Evolutionary conservation across 78 protist genomes (phyloP).

Genomic region (Dictyostelium intermedium): DNA sequence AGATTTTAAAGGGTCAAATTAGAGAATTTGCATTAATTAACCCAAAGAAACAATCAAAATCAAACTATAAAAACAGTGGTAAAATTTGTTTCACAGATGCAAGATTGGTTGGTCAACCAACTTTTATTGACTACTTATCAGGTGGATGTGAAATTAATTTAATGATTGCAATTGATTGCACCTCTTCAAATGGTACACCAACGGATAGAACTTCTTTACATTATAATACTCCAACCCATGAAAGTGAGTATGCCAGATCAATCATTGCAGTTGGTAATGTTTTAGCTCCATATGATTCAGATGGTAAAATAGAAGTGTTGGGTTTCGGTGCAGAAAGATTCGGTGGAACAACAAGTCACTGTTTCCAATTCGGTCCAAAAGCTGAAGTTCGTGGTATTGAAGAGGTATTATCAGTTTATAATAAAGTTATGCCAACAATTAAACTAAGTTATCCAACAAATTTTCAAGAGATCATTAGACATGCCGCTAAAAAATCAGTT

Average conservation of each 20-base stretch:
- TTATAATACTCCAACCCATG: neutral
- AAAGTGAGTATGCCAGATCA: neutral
- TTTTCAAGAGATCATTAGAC: slow-evolving; percentile 2
- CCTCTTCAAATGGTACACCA: slow-evolving; percentile 87
- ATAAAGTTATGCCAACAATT: neutral
- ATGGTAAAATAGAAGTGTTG: slow-evolving; percentile 52
- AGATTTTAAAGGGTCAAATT: neutral
- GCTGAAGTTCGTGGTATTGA: slow-evolving; percentile 17
- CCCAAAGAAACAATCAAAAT: slow-evolving; percentile 36
- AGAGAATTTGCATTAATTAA: slow-evolving; percentile 10
- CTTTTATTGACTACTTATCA: slow-evolving; percentile 80
- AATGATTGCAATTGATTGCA: slow-evolving; percentile 91
- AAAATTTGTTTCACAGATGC: neutral
- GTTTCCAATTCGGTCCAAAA: slow-evolving; percentile 69
- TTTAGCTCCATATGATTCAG: slow-evolving; percentile 17
- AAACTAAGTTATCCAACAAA: slow-evolving; percentile 66
- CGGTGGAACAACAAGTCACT: slow-evolving; percentile 49
- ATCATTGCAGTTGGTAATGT: neutral
- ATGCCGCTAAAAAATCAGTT: neutral
- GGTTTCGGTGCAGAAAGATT: slow-evolving; percentile 89
- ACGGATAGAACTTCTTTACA: slow-evolving; percentile 71
- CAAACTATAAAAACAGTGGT: slow-evolving; percentile 68
- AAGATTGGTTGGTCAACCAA: neutral
- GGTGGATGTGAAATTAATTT: slow-evolving; percentile 77
- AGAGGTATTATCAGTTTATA: slow-evolving; percentile 16